These are phyloP conservation scores for Cairneyella variabilis DNA, from an alignment of 495 filamentous ascomycete species.

Conservation along the genomic window DNA sequence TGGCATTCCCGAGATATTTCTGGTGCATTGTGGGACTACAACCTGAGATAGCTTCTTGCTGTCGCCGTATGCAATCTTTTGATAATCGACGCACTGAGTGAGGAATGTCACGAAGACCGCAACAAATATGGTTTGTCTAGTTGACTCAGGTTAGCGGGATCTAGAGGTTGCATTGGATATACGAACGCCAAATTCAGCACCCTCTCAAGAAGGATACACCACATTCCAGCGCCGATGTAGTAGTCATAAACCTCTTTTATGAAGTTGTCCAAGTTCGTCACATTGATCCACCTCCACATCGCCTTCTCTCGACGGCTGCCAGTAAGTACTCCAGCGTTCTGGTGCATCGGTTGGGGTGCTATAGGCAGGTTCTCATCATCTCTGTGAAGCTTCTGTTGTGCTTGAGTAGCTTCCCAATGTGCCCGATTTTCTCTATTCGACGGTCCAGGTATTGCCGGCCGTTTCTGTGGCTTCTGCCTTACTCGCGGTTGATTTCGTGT, in stretches of 20 bases:
- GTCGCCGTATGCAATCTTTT: constrained; percentile 52
- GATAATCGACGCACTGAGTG: constrained; percentile 82
- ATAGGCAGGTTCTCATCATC: constrained; percentile 28
- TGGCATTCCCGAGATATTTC: constrained; percentile 76
- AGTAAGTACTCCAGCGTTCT: constrained; percentile 34
- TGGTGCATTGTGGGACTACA: constrained; percentile 75
- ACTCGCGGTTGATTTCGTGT: constrained; percentile 16
- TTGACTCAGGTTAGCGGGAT: background rate
- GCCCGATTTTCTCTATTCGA: constrained; percentile 49
- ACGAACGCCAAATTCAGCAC: constrained; percentile 71
- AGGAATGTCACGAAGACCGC: constrained; percentile 83
- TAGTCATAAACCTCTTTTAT: constrained; percentile 89
- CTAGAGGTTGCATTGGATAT: background rate
- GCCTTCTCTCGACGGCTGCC: constrained; percentile 53
- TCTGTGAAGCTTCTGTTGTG: constrained; percentile 56
- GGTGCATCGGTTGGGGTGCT: constrained; percentile 11
- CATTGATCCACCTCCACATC: constrained; percentile 95
- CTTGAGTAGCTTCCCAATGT: constrained; percentile 65
- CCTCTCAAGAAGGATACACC: constrained; percentile 77
- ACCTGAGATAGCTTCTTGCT: constrained; percentile 76
- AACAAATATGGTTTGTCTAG: constrained; percentile 69
- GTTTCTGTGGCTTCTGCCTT: constrained; percentile 1
- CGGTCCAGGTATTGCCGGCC: constrained; percentile 43
- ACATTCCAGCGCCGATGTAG: constrained; percentile 79
- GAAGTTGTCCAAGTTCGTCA: constrained; percentile 87